Evolutionary conservation across 2,329 filamentous ascomycete species (phyloP).

Genomic region (Apiospora koreana): DNA sequence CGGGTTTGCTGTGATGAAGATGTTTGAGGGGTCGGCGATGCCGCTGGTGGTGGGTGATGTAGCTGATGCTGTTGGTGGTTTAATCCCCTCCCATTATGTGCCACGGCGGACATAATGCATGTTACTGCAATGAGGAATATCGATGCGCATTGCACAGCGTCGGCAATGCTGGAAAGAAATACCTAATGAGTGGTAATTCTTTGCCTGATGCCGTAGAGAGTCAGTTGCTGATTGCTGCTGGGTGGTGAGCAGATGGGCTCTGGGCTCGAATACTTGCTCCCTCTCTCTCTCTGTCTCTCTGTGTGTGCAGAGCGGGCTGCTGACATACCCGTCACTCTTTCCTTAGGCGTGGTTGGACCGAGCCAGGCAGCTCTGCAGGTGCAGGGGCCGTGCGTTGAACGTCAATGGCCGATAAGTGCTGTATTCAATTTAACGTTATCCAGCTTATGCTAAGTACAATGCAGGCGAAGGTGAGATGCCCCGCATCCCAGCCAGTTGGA

Average conservation of each 20-base stretch:
- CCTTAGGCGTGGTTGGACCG: conserved; percentile 1
- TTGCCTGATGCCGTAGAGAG: neutral
- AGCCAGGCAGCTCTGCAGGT: conserved; percentile 3
- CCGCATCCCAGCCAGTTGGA: neutral
- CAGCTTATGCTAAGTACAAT: neutral
- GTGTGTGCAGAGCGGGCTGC: neutral
- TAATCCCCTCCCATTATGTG: conserved; percentile 8
- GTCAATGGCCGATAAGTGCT: neutral
- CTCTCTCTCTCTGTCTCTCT: neutral
- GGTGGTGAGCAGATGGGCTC: neutral
- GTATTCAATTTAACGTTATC: neutral
- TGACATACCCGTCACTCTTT: neutral
- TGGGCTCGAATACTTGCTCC: neutral
- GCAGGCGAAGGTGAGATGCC: neutral
- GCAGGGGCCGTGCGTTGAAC: neutral
- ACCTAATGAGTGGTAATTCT: neutral
- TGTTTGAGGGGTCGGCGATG: neutral
- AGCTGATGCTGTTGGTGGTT: neutral
- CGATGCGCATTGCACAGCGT: conserved; percentile 1
- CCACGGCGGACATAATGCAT: conserved; percentile 3
- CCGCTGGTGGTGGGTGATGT: neutral
- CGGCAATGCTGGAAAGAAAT: neutral
- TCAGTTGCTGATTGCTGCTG: neutral
- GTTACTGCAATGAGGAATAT: neutral
- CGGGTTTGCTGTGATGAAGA: neutral